Conservation (phyloP, 768 basidiomycete genomes). For the Tulasnella sp. region DNA sequence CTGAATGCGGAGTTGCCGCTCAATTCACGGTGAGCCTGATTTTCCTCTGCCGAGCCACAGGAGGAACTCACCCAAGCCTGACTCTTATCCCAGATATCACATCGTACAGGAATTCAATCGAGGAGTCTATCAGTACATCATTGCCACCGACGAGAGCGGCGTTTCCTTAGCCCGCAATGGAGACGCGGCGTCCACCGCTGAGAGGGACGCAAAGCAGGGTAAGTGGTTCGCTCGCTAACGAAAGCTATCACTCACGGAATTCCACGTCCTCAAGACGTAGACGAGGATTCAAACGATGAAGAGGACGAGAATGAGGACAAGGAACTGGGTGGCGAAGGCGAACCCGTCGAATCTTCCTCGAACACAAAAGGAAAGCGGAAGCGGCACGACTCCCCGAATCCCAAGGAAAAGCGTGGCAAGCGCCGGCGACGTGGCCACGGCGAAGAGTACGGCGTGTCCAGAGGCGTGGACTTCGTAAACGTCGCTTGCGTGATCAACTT, state of each 20-base stretch:
- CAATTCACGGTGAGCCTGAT: slow-evolving; percentile 57
- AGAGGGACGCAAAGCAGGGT: no score
- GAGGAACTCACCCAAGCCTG: background rate
- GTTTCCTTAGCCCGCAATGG: no score
- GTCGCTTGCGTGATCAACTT: slow-evolving; percentile 98
- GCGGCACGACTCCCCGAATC: background rate
- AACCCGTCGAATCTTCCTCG: background rate
- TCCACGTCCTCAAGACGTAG: background rate
- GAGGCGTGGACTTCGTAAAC: slow-evolving; percentile 93
- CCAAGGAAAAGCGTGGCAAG: slow-evolving; percentile 25
- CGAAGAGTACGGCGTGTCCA: slow-evolving; percentile 84
- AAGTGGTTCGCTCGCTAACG: no score
- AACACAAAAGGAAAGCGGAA: slow-evolving; percentile 6
- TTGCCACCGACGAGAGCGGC: slow-evolving; percentile 82
- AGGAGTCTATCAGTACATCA: slow-evolving; percentile 96
- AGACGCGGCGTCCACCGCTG: no score
- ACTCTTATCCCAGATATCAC: slow-evolving; percentile 54
- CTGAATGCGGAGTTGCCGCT: slow-evolving; percentile 91
- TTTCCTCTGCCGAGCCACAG: background rate
- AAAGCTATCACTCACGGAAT: no score
- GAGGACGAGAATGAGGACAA: background rate
- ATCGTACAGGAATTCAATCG: slow-evolving; percentile 98
- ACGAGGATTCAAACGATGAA: background rate
- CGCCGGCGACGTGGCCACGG: slow-evolving; percentile 43
- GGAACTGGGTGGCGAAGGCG: slow-evolving; percentile 19